Conservation (phyloP, 352 stramenopile species). For the Phytopythium oedochilum region DNA sequence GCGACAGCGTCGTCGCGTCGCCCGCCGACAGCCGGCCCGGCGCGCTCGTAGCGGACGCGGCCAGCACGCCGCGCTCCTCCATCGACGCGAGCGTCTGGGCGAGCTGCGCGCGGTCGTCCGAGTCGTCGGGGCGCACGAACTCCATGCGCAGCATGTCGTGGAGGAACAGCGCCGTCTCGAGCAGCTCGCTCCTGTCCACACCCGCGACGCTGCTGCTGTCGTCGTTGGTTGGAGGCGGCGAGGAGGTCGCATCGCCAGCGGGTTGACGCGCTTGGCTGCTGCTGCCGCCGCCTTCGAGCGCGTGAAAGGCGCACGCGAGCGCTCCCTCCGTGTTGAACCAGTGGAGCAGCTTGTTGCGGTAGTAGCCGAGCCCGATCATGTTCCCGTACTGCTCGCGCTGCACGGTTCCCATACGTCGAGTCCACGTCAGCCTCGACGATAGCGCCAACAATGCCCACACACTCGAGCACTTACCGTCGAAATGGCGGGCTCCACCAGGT, state of each 20-base stretch:
- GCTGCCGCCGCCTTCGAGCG: slow-evolving; percentile 22
- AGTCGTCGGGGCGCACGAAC: slow-evolving; percentile 69
- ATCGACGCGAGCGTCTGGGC: slow-evolving; percentile 33
- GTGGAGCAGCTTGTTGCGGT: slow-evolving; percentile 86
- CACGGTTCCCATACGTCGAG: background rate
- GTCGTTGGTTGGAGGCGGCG: background rate
- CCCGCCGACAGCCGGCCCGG: slow-evolving; percentile 9
- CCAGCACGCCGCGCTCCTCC: slow-evolving; percentile 34
- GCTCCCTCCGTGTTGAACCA: slow-evolving; percentile 83
- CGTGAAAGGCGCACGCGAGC: slow-evolving; percentile 71
- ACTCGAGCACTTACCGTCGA: slow-evolving; percentile 45
- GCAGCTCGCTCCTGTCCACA: slow-evolving; percentile 42
- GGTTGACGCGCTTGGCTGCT: background rate
- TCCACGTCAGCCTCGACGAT: too few species aligned
- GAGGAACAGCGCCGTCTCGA: slow-evolving; percentile 63
- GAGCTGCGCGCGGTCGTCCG: slow-evolving; percentile 38
- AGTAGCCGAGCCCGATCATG: slow-evolving; percentile 85
- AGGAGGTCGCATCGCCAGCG: background rate
- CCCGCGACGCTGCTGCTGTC: slow-evolving; percentile 3
- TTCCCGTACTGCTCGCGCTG: slow-evolving; percentile 80
- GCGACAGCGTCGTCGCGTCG: slow-evolving; percentile 39
- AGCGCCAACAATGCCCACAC: slow-evolving; percentile 5
- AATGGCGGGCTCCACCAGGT: slow-evolving; percentile 77
- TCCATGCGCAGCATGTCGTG: slow-evolving; percentile 77
- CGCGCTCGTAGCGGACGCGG: slow-evolving; percentile 4